A percentile compares a stretch with the other conserved stretches of the same genome.
phyloP scores from a whole-genome alignment of 768 basidiomycete genomes.

The Trametes punicea region DNA sequence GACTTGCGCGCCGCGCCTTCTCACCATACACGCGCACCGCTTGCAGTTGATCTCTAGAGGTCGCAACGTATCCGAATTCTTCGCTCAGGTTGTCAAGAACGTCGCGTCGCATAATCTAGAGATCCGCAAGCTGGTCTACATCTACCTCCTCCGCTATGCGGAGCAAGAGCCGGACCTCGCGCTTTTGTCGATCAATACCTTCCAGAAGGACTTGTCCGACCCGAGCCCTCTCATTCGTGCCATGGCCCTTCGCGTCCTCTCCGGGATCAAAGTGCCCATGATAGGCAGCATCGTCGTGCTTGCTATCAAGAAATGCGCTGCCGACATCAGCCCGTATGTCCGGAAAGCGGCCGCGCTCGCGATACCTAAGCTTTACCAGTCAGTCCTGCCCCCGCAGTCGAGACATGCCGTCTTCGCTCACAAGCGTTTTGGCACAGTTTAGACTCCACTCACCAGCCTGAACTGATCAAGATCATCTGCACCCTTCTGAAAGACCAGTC shows the following conservation, averaged over 20 bases:
- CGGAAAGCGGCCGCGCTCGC: conserved; percentile 90
- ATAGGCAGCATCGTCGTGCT: conserved; percentile 82
- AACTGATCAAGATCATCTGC: conserved; percentile 66
- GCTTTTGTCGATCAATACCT: conserved; percentile 94
- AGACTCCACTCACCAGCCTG: conserved; percentile 66
- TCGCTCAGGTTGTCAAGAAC: conserved; percentile 96
- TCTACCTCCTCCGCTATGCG: conserved; percentile 93
- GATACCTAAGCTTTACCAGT: conserved; percentile 83
- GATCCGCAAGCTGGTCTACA: conserved; percentile 95
- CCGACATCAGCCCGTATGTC: conserved; percentile 92
- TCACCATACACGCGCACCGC: neutral
- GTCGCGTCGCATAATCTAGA: conserved; percentile 91
- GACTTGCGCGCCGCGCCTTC: no score
- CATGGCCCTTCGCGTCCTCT: conserved; percentile 91
- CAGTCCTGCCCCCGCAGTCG: conserved; percentile 24
- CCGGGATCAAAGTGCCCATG: conserved; percentile 87
- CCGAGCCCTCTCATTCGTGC: conserved; percentile 91
- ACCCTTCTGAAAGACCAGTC: conserved; percentile 70
- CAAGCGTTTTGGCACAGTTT: conserved; percentile 46
- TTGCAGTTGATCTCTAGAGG: conserved; percentile 86
- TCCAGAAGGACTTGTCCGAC: conserved; percentile 94
- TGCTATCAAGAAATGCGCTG: conserved; percentile 88
- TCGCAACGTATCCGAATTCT: conserved; percentile 88
- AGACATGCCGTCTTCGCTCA: conserved; percentile 13
- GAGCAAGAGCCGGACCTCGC: conserved; percentile 93